Percentiles rank a stretch among this genome's conserved stretches.
Conservation (phyloP, 2,329 filamentous ascomycete genomes). For the Cryphonectria carpinicola region DNA sequence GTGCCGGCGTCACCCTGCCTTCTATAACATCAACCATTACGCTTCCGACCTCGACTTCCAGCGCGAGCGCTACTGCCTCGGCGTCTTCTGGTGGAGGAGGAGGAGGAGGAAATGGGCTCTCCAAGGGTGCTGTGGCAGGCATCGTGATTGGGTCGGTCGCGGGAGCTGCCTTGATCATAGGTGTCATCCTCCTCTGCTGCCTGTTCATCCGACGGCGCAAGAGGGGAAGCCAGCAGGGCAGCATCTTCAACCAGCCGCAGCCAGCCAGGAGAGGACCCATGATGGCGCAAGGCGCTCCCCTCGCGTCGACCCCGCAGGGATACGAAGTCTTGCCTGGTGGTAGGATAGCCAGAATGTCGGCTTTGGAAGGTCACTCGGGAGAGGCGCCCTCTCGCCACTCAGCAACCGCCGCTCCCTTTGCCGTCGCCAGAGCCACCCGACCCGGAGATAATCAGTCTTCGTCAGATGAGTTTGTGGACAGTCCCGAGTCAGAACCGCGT, state of each 20-base stretch:
- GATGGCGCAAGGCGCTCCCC: conserved; percentile 44
- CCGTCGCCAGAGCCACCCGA: conserved; percentile 51
- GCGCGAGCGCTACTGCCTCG: conserved; percentile 46
- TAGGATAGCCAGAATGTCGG: conserved; percentile 93
- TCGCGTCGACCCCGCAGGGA: conserved; percentile 48
- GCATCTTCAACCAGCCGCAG: conserved; percentile 87
- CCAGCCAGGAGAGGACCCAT: conserved; percentile 61
- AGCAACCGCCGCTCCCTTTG: conserved; percentile 49
- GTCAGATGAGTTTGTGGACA: conserved; percentile 73
- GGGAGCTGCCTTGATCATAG: conserved; percentile 70
- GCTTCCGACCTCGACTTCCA: conserved; percentile 54
- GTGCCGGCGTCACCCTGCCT: conserved; percentile 77
- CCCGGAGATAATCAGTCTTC: conserved; percentile 63
- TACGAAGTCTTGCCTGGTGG: conserved; percentile 83
- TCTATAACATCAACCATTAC: conserved; percentile 71
- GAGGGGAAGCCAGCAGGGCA: conserved; percentile 66
- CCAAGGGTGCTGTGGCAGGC: conserved; percentile 87
- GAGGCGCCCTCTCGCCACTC: conserved; percentile 61
- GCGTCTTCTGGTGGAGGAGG: conserved; percentile 35
- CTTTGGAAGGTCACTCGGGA: conserved; percentile 75
- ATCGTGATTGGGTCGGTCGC: conserved; percentile 82
- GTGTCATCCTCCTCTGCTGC: conserved; percentile 71
- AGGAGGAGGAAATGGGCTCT: conserved; percentile 51
- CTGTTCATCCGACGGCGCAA: conserved; percentile 53
- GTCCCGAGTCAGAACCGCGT: conserved; percentile 69